Conservation (phyloP, 1,284 basidiomycete genomes). For the Ganoderma leucocontextum region DNA sequence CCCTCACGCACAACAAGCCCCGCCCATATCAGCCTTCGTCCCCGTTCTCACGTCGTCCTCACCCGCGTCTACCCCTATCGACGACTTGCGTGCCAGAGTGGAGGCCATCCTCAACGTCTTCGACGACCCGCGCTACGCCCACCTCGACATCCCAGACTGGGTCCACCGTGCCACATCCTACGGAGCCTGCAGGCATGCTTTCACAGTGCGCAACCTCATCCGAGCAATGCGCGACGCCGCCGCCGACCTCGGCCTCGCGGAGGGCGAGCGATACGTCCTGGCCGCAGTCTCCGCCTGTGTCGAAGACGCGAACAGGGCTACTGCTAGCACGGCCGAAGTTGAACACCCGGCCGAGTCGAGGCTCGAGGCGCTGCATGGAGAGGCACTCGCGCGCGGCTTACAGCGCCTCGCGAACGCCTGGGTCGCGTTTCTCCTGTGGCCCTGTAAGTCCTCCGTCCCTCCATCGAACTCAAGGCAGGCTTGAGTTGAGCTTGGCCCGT, state of each 20-base stretch:
- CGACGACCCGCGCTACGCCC: neutral
- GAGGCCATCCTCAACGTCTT: neutral
- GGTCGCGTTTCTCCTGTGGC: neutral
- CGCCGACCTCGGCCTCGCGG: neutral
- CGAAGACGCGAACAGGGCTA: neutral
- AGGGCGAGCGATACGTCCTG: neutral
- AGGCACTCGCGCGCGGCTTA: neutral
- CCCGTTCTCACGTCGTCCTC: neutral
- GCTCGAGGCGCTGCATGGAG: too few relatives aligned
- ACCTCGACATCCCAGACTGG: neutral
- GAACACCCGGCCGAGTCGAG: neutral
- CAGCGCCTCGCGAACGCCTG: neutral
- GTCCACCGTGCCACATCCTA: neutral
- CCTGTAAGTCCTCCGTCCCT: neutral
- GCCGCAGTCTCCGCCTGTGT: neutral
- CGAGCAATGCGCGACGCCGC: neutral
- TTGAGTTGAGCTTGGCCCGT: neutral
- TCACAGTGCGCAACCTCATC: conserved; percentile 1
- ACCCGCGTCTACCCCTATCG: neutral
- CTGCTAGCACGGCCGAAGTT: too few relatives aligned
- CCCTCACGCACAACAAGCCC: conserved; percentile 12
- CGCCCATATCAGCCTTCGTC: conserved; percentile 1
- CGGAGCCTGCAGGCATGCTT: neutral
- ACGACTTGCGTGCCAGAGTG: neutral
- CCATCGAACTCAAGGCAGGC: too few relatives aligned